A percentile compares a stretch with the other conserved stretches of the same genome.
phyloP scores from a whole-genome alignment of 495 filamentous ascomycete genomes.

The Neurospora tetraspora region DNA sequence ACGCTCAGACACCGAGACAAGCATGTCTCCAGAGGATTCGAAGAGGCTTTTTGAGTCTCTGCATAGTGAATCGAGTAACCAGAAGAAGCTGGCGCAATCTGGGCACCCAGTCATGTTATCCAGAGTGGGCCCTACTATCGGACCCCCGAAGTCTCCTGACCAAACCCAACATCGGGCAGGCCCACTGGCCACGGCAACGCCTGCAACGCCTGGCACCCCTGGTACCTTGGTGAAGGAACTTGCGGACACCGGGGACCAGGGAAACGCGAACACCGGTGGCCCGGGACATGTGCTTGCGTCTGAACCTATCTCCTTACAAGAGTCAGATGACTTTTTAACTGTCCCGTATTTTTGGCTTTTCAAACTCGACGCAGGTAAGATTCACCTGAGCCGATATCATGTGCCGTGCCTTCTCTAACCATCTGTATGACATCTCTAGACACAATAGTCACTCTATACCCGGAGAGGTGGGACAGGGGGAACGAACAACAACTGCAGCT shows the following conservation, averaged over 20 bases:
- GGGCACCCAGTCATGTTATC: background rate
- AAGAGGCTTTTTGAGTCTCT: background rate
- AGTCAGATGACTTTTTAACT: slow-evolving; percentile 5
- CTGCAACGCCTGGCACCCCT: background rate
- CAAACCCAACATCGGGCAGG: background rate
- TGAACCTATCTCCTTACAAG: background rate
- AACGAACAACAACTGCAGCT: slow-evolving; percentile 1
- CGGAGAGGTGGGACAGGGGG: background rate
- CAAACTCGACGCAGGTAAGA: background rate
- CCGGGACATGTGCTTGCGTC: background rate
- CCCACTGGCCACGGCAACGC: background rate
- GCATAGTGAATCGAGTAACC: background rate
- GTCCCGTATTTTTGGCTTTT: slow-evolving; percentile 8
- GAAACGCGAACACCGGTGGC: fast-evolving
- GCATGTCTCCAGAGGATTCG: background rate
- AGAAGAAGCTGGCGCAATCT: background rate
- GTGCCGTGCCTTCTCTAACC: background rate
- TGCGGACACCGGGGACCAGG: background rate
- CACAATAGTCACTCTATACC: slow-evolving; percentile 4
- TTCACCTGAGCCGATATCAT: background rate
- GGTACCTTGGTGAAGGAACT: background rate
- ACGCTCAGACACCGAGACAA: background rate
- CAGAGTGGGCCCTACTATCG: background rate
- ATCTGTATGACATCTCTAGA: background rate
- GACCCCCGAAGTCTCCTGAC: background rate